Evolutionary conservation across 306 rosid species (phyloP).

Genomic region (Crotalaria pallida): DNA sequence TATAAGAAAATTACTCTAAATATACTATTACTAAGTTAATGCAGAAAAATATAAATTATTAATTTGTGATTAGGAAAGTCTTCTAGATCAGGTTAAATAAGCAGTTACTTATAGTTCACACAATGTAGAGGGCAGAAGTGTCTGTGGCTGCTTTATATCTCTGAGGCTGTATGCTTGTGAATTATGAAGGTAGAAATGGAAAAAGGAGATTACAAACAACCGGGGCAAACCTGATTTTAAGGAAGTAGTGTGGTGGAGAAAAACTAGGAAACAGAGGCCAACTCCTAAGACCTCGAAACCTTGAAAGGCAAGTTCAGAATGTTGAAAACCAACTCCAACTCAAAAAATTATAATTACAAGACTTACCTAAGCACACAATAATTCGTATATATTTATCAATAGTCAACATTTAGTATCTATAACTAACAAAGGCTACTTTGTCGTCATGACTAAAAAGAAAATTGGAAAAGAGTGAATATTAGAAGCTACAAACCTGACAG

Average conservation of each 20-base stretch:
- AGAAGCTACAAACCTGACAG: conserved; percentile 58
- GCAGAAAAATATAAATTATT: neutral
- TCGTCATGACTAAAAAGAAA: conserved; percentile 6
- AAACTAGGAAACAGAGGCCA: neutral
- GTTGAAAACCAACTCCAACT: neutral
- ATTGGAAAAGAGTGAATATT: neutral
- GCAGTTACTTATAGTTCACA: neutral
- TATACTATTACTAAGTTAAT: neutral
- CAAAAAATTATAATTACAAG: neutral
- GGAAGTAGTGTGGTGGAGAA: neutral
- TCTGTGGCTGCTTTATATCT: neutral
- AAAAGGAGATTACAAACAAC: neutral
- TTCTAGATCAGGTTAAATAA: neutral
- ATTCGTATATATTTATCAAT: neutral
- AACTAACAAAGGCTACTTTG: conserved; percentile 9
- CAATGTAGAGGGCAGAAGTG: neutral
- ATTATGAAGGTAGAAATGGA: neutral
- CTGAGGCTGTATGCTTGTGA: neutral
- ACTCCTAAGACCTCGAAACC: neutral
- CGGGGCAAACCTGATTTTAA: neutral
- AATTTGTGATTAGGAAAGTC: conserved; percentile 5
- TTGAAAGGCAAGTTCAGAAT: neutral
- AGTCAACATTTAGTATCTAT: neutral
- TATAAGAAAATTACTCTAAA: neutral
- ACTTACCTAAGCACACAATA: neutral